Evolutionary conservation across 495 filamentous ascomycete genomes (phyloP), one percentile per base, ranked within the genome.

Genomic region (Antarctomyces pellizariae): DNA sequence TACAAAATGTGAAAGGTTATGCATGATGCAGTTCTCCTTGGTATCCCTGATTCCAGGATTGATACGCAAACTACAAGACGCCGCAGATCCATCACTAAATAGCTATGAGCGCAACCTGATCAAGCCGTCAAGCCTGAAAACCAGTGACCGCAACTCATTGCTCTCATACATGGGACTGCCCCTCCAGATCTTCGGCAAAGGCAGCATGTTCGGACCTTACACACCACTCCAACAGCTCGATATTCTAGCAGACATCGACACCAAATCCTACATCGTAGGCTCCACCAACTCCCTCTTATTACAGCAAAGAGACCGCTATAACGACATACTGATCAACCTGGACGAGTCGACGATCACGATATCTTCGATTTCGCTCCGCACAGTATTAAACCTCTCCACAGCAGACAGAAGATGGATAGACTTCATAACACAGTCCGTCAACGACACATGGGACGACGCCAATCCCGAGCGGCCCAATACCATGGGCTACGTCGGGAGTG

Each of bases 11-110:
- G 86, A 97, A 45, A 63, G 75, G 18, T 50, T 97, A 26, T 97
- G 86, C 64, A 84, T 95, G 78, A 80, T 90, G 46, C 86, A 97
- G 43, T 97, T 95, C 47, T 83, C 84, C 2, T 59, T 97, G 3
- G 67, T 97, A 26, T 93, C 86, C 17, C 53, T 97, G 36, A 83
- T 97, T 46, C 86, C 86, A 15, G 80, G 80, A 14, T 61, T 97
- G 15, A 64, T 95, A 34, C 63, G 78, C 31, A 71, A 67, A 34
- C 59, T 97, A 7, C 64, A 82, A 52, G 86, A 97, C 49, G 89
- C 73, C 34, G 80, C 86, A 11, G 89, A 90, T 41, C 86, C 89
- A 13, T 68, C 82, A 8, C 62, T 92, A 37, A 68, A 92, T 45
- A 73, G 40, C 33, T 84, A 86, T 50, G 76, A 80, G 36, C 64